A percentile compares a stretch with the other conserved stretches of the same genome.
Conservation (phyloP, 768 basidiomycete genomes). For the Rhizopogon sp. region DNA sequence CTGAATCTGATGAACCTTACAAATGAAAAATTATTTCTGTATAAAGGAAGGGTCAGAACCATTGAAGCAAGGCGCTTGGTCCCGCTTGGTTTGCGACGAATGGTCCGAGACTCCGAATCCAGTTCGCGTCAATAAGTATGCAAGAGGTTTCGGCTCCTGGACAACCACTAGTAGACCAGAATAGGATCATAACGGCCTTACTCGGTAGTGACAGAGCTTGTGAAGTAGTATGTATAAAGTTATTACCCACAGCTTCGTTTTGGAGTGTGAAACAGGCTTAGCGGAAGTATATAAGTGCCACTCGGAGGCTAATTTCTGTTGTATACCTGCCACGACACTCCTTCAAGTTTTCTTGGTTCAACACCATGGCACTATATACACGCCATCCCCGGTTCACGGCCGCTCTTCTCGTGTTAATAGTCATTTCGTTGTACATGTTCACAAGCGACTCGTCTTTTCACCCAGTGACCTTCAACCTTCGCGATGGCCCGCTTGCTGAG, state of each 20-base stretch:
- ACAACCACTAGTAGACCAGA: not conserved
- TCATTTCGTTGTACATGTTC: conserved; percentile 23
- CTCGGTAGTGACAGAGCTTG: not conserved
- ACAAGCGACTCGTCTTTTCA: conserved; percentile 8
- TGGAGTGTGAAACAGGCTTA: not conserved
- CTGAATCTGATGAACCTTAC: too few relatives aligned
- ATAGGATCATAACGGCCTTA: not conserved
- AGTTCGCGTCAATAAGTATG: too few relatives aligned
- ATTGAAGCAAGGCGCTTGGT: too few relatives aligned
- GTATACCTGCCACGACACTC: not conserved
- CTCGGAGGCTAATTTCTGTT: not conserved
- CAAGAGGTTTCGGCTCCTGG: too few relatives aligned
- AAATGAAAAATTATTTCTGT: too few relatives aligned
- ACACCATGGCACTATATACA: conserved; percentile 20
- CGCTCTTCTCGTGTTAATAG: conserved; percentile 19
- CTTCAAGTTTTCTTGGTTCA: not conserved
- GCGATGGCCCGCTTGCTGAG: conserved; percentile 4
- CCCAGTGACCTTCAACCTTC: conserved; percentile 4
- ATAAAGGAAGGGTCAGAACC: too few relatives aligned
- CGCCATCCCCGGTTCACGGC: conserved; percentile 27
- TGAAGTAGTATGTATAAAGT: not conserved
- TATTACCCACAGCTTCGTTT: not conserved
- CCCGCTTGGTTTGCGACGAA: too few relatives aligned
- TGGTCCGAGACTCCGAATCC: too few relatives aligned
- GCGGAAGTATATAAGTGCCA: too few relatives aligned